Conservation (phyloP, 2,329 filamentous ascomycete species). For the Cytospora leucostoma region DNA sequence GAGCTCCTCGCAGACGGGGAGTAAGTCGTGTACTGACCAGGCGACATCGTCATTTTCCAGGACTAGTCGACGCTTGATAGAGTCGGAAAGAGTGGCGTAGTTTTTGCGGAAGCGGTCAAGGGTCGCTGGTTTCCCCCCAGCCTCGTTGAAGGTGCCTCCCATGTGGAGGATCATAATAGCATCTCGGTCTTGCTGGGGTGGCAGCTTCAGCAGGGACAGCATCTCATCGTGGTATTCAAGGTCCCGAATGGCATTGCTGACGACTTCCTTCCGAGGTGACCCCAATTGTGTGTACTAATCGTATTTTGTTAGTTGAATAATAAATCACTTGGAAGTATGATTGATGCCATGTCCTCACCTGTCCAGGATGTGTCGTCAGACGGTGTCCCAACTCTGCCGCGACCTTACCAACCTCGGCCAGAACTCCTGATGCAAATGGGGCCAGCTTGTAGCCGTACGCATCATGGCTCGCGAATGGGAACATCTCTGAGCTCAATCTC, state of each 20-base stretch:
- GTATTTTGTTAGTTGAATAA: slow-evolving; percentile 1
- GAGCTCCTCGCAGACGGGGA: slow-evolving; percentile 90
- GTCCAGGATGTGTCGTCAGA: slow-evolving; percentile 87
- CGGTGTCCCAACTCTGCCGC: slow-evolving; percentile 79
- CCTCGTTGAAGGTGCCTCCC: slow-evolving; percentile 70
- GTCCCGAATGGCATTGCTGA: slow-evolving; percentile 75
- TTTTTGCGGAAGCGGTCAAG: slow-evolving; percentile 76
- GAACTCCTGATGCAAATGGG: slow-evolving; percentile 76
- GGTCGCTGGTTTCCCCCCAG: slow-evolving; percentile 77
- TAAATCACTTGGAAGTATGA: not conserved
- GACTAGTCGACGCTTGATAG: slow-evolving; percentile 78
- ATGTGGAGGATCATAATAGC: slow-evolving; percentile 95
- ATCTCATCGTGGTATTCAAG: slow-evolving; percentile 87
- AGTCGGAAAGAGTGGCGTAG: slow-evolving; percentile 64
- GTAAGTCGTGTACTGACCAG: slow-evolving; percentile 88
- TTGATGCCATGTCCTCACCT: slow-evolving; percentile 43
- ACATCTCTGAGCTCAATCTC: slow-evolving; percentile 93
- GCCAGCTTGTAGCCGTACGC: slow-evolving; percentile 84
- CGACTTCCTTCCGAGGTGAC: slow-evolving; percentile 76
- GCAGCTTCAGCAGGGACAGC: slow-evolving; percentile 73
- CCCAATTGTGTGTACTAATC: slow-evolving; percentile 92
- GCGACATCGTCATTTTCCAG: slow-evolving; percentile 93
- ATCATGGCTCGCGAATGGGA: slow-evolving; percentile 88
- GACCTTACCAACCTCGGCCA: slow-evolving; percentile 76
- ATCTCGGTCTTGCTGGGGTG: slow-evolving; percentile 76